phyloP scores from a whole-genome alignment of 805 yeast genomes.

The Barnettozyma wickerhamii region DNA sequence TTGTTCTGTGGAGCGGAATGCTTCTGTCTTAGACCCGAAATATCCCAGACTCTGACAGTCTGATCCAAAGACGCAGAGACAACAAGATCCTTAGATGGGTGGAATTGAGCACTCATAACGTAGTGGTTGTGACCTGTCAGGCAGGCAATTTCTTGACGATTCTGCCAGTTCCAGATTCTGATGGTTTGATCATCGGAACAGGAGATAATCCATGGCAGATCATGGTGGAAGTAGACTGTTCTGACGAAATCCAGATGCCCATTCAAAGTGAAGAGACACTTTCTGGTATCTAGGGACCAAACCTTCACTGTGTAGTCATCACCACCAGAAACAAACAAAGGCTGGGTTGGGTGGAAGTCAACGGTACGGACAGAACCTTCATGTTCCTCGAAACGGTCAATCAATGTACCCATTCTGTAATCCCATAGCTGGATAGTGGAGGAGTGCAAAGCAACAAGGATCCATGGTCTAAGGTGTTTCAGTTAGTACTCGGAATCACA shows the following conservation, averaged over 20 bases:
- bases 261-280: constrained; percentile 85
- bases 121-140: constrained; percentile 98
- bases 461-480: constrained; percentile 72
- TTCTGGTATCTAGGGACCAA: constrained; percentile 90
- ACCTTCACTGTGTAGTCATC: constrained; percentile 94
- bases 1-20: constrained; percentile 77
- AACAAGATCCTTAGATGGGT: constrained; percentile 89
- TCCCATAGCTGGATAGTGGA: constrained; percentile 99
- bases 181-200: constrained; percentile 98
- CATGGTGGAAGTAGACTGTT: constrained; percentile 91
- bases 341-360: constrained; percentile 97
- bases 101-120: constrained; percentile 97
- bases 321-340: constrained; percentile 94
- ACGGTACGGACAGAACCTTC: constrained; percentile 97
- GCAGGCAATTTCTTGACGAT: constrained; percentile 94
- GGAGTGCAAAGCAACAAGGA: constrained; percentile 88
- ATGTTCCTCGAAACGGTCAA: constrained; percentile 96
- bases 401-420: constrained; percentile 96
- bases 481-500: constrained; percentile 13
- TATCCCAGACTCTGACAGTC: constrained; percentile 99
- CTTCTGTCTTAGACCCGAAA: constrained; percentile 87
- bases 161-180: constrained; percentile 99
- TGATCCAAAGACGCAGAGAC: constrained; percentile 96
- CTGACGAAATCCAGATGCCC: constrained; percentile 97
- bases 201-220: constrained; percentile 95